Evolutionary conservation across 768 basidiomycete species (phyloP), one percentile per base, ranked within the genome.

Genomic region (Lactarius hatsudake): DNA sequence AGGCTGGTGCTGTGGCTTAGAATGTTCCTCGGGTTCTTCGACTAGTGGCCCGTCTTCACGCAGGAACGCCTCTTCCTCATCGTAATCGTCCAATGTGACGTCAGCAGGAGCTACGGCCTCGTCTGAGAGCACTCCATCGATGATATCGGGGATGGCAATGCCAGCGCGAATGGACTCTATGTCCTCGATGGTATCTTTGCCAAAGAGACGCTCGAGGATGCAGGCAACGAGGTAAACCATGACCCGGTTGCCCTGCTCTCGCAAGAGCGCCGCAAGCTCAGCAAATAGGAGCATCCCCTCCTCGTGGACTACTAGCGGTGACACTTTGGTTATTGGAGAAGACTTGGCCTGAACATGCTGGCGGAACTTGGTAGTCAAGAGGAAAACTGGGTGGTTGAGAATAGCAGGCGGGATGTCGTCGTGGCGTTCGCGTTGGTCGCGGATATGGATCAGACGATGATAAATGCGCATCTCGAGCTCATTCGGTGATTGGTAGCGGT

Each of bases 401-500:
- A 98, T 86, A 42, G 83, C 73, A 2, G 79, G 77, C 0, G 95
- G 88, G 43, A 94, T 87, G 72, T 83, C 86, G 73, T 88, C 92
- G 72, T 82, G 87, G 10, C 86, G 90, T 73, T 91, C 90, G 69
- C 78, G 84, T 72, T 91, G 90, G 75, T 95, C 91, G 34, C 93
- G 88, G 54, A 98, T 89, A 72, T 97, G 94, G 34, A 92, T 89
- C 36, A 98, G 85, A 57, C 96, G 87, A 74, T 96, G 93, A 77
- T 98, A 99, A 1, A 97, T 88, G 38, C 93, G 88, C 87, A 99
- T 97, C 77, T 99, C 96, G 56, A 98, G 84, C 74, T 98, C 96
- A 45, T 90, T 91, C 0, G 90, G 86, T 12, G 90, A 90, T 72
- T 87, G 78, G 67, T 89, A 88, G 51, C 79, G 77, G 10, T 81